Percentiles rank a stretch among this genome's conserved stretches.
Evolutionary conservation across 768 basidiomycete species (phyloP).

Genomic region (Agrocybe praecox): DNA sequence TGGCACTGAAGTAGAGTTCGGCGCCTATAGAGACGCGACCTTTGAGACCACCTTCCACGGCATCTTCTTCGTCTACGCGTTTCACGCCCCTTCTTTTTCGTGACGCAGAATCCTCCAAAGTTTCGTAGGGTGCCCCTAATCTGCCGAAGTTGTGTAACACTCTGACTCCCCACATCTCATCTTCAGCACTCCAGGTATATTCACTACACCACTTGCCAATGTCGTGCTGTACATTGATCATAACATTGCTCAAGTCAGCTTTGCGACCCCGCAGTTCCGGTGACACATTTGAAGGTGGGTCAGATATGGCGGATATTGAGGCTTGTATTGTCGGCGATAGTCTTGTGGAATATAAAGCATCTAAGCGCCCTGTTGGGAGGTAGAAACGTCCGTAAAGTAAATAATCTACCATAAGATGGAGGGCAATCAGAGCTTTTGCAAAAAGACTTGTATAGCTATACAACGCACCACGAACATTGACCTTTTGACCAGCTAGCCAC

Average conservation of each 20-base stretch:
- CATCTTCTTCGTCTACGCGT: conserved; percentile 94
- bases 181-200: conserved; percentile 93
- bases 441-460: neutral
- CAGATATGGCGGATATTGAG: conserved; percentile 85
- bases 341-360: conserved; percentile 87
- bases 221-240: conserved; percentile 91
- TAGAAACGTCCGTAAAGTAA: conserved; percentile 92
- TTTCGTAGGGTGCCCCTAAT: conserved; percentile 43
- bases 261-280: conserved; percentile 45
- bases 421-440: conserved; percentile 6
- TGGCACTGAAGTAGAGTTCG: conserved; percentile 91
- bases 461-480: conserved; percentile 71
- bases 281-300: conserved; percentile 58
- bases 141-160: conserved; percentile 92
- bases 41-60: conserved; percentile 86
- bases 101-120: conserved; percentile 27
- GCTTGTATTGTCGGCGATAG: conserved; percentile 79
- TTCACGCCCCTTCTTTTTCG: conserved; percentile 41
- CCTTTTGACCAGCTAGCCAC: conserved; percentile 79
- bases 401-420: conserved; percentile 61
- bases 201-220: conserved; percentile 92
- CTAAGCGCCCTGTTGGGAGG: conserved; percentile 84
- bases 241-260: conserved; percentile 63
- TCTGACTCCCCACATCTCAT: conserved; percentile 89
- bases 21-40: conserved; percentile 92